Conservation (phyloP, 2,329 filamentous ascomycete species). For the Pezicula radicicola region DNA sequence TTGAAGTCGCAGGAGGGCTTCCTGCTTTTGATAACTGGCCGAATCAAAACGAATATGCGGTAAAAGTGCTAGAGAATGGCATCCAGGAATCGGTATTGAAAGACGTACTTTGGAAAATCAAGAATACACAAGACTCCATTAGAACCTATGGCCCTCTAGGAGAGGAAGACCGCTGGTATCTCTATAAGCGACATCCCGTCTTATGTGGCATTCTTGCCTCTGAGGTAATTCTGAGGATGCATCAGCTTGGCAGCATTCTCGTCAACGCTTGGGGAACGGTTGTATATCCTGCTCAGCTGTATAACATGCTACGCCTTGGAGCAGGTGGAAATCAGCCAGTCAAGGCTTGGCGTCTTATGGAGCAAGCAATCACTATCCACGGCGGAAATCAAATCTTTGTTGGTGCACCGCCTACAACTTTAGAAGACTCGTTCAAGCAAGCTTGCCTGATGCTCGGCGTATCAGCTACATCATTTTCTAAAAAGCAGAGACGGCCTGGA, state of each 20-base stretch:
- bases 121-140: not conserved
- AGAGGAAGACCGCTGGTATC: slow-evolving; percentile 8
- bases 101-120: not conserved
- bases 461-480: slow-evolving; percentile 2
- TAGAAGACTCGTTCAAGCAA: slow-evolving; percentile 6
- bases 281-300: slow-evolving; percentile 8
- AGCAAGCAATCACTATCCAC: slow-evolving; percentile 3
- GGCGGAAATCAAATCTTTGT: slow-evolving; percentile 7
- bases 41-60: not conserved
- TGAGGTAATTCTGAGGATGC: not conserved
- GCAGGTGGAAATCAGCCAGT: not conserved
- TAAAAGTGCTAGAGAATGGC: not conserved
- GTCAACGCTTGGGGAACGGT: slow-evolving; percentile 3
- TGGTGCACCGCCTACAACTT: not conserved
- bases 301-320: slow-evolving; percentile 4
- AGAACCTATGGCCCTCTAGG: not conserved
- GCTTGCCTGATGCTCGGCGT: slow-evolving; percentile 2
- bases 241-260: not conserved
- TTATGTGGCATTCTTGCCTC: slow-evolving; percentile 10
- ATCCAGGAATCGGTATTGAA: not conserved
- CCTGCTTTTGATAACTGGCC: not conserved
- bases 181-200: slow-evolving; percentile 9
- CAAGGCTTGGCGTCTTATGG: slow-evolving; percentile 7
- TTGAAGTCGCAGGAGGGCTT: slow-evolving; percentile 1
- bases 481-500: not conserved